Conservation (phyloP, 352 stramenopile genomes). For the Peronospora farinosa region DNA sequence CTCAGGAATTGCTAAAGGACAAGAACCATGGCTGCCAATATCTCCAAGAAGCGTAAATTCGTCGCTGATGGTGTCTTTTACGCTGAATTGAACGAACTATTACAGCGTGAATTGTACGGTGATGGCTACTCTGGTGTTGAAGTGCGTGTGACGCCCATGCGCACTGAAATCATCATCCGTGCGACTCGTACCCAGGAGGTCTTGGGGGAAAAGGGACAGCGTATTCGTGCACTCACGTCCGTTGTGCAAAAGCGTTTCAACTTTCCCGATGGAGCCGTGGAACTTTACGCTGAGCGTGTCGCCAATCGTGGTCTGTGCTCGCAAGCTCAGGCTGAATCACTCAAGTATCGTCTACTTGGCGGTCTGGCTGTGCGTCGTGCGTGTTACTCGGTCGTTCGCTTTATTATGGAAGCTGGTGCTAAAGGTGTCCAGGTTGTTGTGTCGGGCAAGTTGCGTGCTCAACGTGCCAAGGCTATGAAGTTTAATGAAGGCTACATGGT, state of each 20-base stretch:
- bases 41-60: conserved; percentile 99
- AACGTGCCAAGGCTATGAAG: conserved; percentile 99
- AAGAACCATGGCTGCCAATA: conserved; percentile 82
- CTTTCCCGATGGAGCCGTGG: conserved; percentile 91
- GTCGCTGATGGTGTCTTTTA: conserved; percentile 99
- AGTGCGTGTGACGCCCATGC: conserved; percentile 97
- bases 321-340: conserved; percentile 97
- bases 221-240: conserved; percentile 98
- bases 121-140: conserved; percentile 98
- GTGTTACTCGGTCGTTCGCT: conserved; percentile 98
- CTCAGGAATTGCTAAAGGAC: conserved; percentile 20
- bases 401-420: conserved; percentile 98
- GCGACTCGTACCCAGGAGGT: conserved; percentile 98
- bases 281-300: conserved; percentile 98
- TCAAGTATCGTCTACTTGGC: conserved; percentile 99
- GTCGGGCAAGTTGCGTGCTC: conserved; percentile 97
- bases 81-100: conserved; percentile 98
- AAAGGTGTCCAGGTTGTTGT: conserved; percentile 99
- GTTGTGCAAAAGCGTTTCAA: conserved; percentile 99
- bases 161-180: conserved; percentile 99
- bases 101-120: conserved; percentile 96
- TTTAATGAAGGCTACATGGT: conserved; percentile 99
- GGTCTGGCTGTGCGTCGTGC: conserved; percentile 97
- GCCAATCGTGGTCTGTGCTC: conserved; percentile 97
- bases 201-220: conserved; percentile 98